Conservation (phyloP, 768 basidiomycete species). For the Boletales sp. region DNA sequence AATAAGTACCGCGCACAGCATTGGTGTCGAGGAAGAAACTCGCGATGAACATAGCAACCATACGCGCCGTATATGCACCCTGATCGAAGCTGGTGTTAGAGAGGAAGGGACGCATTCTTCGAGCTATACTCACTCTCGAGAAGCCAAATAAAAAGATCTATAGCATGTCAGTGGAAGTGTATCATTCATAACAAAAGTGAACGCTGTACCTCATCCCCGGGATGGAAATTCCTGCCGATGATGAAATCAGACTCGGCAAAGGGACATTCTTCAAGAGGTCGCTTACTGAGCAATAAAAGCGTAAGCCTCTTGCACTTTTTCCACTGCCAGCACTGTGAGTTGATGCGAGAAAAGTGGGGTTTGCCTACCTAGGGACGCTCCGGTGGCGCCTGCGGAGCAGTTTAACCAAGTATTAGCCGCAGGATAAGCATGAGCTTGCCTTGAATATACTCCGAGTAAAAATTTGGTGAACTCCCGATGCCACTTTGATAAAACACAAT, state of each 20-base stretch:
- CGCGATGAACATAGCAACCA: conserved; percentile 59
- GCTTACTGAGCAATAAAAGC: conserved; percentile 78
- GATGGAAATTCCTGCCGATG: conserved; percentile 55
- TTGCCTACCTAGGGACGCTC: conserved; percentile 52
- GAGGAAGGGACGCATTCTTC: neutral
- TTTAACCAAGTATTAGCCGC: conserved; percentile 5
- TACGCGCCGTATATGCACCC: conserved; percentile 76
- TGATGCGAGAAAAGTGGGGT: neutral
- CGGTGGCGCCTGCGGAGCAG: conserved; percentile 51
- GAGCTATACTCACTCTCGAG: conserved; percentile 48
- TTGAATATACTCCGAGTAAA: conserved; percentile 59
- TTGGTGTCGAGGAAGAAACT: neutral
- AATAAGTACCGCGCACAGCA: neutral
- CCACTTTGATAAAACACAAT: conserved; percentile 65
- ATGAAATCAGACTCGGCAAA: neutral
- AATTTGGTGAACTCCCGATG: conserved; percentile 53
- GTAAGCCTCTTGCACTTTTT: conserved; percentile 76
- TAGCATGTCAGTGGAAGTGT: conserved; percentile 3
- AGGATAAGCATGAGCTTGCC: conserved; percentile 35
- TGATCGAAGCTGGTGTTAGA: conserved; percentile 21
- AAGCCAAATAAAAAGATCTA: conserved; percentile 80
- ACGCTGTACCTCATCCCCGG: conserved; percentile 61
- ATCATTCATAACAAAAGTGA: neutral
- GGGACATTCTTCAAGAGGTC: neutral
- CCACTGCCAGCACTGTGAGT: conserved; percentile 38